Evolutionary conservation across 208 protist species (phyloP), one percentile per base, ranked within the genome.

Genomic region (Phytomonas francai): DNA sequence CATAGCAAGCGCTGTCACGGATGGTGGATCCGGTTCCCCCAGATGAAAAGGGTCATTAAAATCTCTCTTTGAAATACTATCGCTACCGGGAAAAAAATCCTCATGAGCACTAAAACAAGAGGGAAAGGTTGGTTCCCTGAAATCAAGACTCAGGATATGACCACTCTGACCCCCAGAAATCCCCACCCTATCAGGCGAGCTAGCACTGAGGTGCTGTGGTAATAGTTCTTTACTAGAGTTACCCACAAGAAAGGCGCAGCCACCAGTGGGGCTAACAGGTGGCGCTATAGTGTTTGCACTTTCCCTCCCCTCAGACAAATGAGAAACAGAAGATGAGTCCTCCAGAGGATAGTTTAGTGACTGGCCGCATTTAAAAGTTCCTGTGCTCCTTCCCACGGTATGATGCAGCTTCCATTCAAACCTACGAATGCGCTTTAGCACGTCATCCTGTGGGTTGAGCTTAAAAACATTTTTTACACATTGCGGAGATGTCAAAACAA

Each of bases 301-400:
- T 7, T 65, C 59, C 1, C n/a, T 30, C 31, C 68, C 67, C 60
- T 80, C 76, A 49, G 7, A 3, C 39, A 19, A 12, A 49, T 19
- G 39, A 49, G 39, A 19, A 22, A 58, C 64, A 14, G 73, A 49
- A 49, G 67, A 72, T 6, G 68, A 59, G 30, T 77, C 28, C 30
- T 88, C 81, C 25, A 90, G 72, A 2, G 88, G 88, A 72, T 94
- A 90, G 71, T 77, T 73, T 25, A 94, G 68, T 45, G 72, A 77
- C 63, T 92, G 88, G 39, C 78, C 84, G 62, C 88, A 84, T 36
- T 71, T 76, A 71, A 90, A 94, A 0, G 59, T 69, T 4, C 74
- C 79, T 54, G 77, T 79, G 27, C 71, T 70, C 39, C 71, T 56
- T 8, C 65, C 64, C 14, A 90, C 70, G 1, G 84, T 89, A 61